A percentile compares a stretch with the other conserved stretches of the same genome.
Evolutionary conservation across 1,284 basidiomycete species (phyloP).

Genomic region (Leccinum huronense): DNA sequence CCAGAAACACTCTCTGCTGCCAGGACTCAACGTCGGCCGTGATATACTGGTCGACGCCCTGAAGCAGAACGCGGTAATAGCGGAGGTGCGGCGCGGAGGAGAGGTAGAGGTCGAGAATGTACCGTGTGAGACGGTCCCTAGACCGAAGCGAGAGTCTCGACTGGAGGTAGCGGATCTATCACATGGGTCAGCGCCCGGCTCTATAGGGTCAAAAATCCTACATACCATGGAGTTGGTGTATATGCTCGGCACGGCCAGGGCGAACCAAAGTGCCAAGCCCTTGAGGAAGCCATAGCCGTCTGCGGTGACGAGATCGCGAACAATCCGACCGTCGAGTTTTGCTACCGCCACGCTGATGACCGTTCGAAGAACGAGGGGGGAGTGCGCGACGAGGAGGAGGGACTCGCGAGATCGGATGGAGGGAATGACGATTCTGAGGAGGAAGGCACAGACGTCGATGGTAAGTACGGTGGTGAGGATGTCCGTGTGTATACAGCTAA

Average conservation of each 20-base stretch:
- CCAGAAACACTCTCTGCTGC: slow-evolving; percentile 84
- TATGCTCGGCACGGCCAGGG: not conserved
- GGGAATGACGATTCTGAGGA: too few relatives aligned
- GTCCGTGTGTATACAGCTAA: too few relatives aligned
- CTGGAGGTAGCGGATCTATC: slow-evolving; percentile 61
- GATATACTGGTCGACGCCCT: slow-evolving; percentile 88
- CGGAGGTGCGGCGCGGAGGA: slow-evolving; percentile 66
- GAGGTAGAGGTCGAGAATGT: slow-evolving; percentile 92
- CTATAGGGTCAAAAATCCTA: slow-evolving; percentile 20
- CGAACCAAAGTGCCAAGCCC: not conserved
- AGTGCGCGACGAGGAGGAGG: slow-evolving; percentile 76
- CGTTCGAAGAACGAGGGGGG: slow-evolving; percentile 81
- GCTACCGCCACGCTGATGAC: slow-evolving; percentile 88
- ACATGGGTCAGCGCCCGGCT: not conserved
- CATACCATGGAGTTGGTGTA: not conserved
- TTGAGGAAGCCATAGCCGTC: not conserved
- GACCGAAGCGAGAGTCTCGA: slow-evolving; percentile 85
- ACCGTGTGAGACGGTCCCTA: slow-evolving; percentile 85
- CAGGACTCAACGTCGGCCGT: slow-evolving; percentile 93
- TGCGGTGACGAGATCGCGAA: not conserved
- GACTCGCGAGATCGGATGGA: slow-evolving; percentile 74
- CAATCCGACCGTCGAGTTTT: slow-evolving; percentile 69
- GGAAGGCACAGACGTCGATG: too few relatives aligned
- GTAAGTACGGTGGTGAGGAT: too few relatives aligned
- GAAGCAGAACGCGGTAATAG: slow-evolving; percentile 72